Base-by-base conservation (phyloP, 805 yeast genomes). In the Jamesozyma piceae region DNA sequence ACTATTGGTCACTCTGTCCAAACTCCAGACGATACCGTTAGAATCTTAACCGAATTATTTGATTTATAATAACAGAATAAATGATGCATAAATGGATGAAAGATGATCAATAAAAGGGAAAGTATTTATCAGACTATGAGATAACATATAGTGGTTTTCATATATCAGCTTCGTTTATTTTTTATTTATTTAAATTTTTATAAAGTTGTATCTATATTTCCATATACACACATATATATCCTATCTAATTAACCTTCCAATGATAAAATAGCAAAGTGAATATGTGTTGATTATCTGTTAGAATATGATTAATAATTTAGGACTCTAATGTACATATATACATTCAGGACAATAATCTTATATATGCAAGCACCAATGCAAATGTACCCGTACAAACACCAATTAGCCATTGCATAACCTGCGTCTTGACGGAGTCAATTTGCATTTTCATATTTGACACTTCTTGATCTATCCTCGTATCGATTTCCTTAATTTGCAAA, bases 321-420 rank as follows among this genome's bases (percentile, higher is more conserved):
- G n/a, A n/a, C n/a, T n/a, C n/a, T n/a, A n/a, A n/a, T n/a, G n/a
- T n/a, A n/a, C n/a, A n/a, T n/a, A n/a, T n/a, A n/a, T n/a, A n/a
- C n/a, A n/a, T 11, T 37, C 55, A 84, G 9, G 86, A 77, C 39
- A 86, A 68, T 52, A 92, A 69, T 54, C 98, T 74, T 39, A 89
- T 85, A 61, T 92, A 92, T 1, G 97, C 97, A 53, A 90, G 67
- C 40, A 92, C 83, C 45, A 92, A 72, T 13, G 97, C 97, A 65
- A 90, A 86, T 1, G 97, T 85, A 82, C 97, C 98, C 1, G 97
- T 89, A 58, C 95, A 85, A 17, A 92, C 97, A 71, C 97, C 97
- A 54, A 92, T 87, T 49, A 92, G 73, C 98, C 98, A 92, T 65
- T 92, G 98, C 80, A 88, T 77, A 39, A 92, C 97, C 62, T 92